Evolutionary conservation across 306 rosid genomes (phyloP).

Genomic region (Ceratonia siliqua): DNA sequence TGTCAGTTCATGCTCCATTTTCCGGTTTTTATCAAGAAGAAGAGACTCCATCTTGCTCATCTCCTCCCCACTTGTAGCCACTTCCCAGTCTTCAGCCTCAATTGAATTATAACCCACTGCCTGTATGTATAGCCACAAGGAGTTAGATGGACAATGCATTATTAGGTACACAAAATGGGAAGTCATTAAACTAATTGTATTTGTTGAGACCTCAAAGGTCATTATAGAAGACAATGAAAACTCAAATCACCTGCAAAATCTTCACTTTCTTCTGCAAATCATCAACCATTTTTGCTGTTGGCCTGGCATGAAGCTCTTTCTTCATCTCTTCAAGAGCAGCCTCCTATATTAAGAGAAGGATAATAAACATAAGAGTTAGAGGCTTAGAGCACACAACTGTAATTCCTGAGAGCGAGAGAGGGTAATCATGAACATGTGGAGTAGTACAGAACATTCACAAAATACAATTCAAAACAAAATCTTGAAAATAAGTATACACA

Average conservation of each 20-base stretch:
- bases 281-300: constrained; percentile 81
- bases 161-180: constrained; percentile 15
- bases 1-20: constrained; percentile 95
- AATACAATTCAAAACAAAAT: neutral
- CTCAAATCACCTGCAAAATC: constrained; percentile 77
- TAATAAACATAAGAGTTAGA: constrained; percentile 9
- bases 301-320: constrained; percentile 83
- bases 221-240: constrained; percentile 12
- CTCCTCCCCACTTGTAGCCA: constrained; percentile 95
- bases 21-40: constrained; percentile 97
- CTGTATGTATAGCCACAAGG: constrained; percentile 46
- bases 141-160: constrained; percentile 31
- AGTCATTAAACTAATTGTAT: neutral
- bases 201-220: neutral
- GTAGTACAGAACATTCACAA: neutral
- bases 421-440: neutral
- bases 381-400: neutral
- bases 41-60: constrained; percentile 99
- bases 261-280: constrained; percentile 91
- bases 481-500: neutral
- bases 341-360: constrained; percentile 55
- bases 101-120: constrained; percentile 97
- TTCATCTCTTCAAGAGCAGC: constrained; percentile 74
- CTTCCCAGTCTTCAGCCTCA: constrained; percentile 99
- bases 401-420: neutral